phyloP scores from a whole-genome alignment of 495 filamentous ascomycete species.

The Penicillium angulare region DNA sequence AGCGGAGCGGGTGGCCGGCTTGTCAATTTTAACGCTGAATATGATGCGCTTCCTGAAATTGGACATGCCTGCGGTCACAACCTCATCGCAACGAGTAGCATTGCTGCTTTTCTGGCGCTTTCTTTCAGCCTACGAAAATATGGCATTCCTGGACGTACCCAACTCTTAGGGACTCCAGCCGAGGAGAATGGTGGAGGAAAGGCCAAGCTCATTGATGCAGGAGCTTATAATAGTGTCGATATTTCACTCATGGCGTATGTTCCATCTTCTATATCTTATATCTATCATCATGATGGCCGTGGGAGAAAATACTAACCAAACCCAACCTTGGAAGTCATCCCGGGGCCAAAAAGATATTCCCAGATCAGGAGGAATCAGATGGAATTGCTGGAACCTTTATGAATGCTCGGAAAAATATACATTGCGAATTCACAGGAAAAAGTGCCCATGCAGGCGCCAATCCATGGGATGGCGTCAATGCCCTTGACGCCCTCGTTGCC shows the following conservation, averaged over 20 bases:
- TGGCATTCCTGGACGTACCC: conserved; percentile 52
- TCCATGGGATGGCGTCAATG: conserved; percentile 64
- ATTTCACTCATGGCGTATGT: conserved; percentile 62
- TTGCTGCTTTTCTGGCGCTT: conserved; percentile 59
- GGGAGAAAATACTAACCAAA: conserved; percentile 5
- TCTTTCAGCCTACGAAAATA: conserved; percentile 46
- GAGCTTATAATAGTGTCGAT: conserved; percentile 64
- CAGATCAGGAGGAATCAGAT: conserved; percentile 18
- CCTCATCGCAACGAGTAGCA: conserved; percentile 62
- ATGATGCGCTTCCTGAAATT: conserved; percentile 56
- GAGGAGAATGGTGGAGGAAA: conserved; percentile 74
- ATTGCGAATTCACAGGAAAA: conserved; percentile 33
- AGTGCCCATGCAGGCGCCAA: conserved; percentile 58
- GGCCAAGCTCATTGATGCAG: conserved; percentile 59
- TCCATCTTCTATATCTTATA: neutral
- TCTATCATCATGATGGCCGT: too few relatives aligned
- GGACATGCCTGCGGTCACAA: conserved; percentile 72
- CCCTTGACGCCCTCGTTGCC: conserved; percentile 58
- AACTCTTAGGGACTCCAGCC: conserved; percentile 67
- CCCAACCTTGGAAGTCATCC: too few relatives aligned
- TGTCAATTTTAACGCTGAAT: conserved; percentile 48
- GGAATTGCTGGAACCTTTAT: conserved; percentile 36
- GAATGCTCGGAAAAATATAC: conserved; percentile 40
- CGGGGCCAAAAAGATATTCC: conserved; percentile 27
- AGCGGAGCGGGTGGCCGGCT: conserved; percentile 41